Conservation (phyloP, 192 early-diverging fungal genomes). For the Gonapodya prolifera region DNA sequence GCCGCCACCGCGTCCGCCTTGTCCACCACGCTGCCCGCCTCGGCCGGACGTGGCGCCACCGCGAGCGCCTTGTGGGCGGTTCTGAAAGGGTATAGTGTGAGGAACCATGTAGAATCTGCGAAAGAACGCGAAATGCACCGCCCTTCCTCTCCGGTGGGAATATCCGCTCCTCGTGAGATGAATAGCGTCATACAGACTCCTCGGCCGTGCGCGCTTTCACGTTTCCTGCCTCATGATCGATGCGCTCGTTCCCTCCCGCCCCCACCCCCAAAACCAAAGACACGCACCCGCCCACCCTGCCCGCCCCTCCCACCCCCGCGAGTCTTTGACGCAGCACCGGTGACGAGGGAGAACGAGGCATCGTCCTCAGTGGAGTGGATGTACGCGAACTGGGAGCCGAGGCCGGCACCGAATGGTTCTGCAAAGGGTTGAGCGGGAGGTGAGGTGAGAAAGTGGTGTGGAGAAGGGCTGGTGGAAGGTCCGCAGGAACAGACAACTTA, state of each 20-base stretch:
- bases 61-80: constrained; percentile 10
- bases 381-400: constrained; percentile 76
- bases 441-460: background rate
- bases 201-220: too few relatives aligned
- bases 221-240: too few relatives aligned
- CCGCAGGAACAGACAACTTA: too few relatives aligned
- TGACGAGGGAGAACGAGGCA: constrained; percentile 88
- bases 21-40: constrained; percentile 14
- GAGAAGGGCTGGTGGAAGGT: too few relatives aligned
- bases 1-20: constrained; percentile 16
- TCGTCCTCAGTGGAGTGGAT: constrained; percentile 76
- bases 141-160: too few relatives aligned
- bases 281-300: too few relatives aligned
- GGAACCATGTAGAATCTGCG: background rate
- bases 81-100: constrained; percentile 6
- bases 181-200: background rate
- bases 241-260: too few relatives aligned
- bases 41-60: constrained; percentile 12
- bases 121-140: background rate
- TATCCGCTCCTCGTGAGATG: too few relatives aligned
- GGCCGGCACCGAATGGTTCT: constrained; percentile 71
- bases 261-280: too few relatives aligned
- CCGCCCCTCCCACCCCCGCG: constrained; percentile 25
- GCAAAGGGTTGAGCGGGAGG: background rate
- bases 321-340: constrained; percentile 53